Percentiles rank a stretch among this genome's conserved stretches.
Conservation (phyloP, 495 filamentous ascomycete species). For the Aspergillus steynii region DNA sequence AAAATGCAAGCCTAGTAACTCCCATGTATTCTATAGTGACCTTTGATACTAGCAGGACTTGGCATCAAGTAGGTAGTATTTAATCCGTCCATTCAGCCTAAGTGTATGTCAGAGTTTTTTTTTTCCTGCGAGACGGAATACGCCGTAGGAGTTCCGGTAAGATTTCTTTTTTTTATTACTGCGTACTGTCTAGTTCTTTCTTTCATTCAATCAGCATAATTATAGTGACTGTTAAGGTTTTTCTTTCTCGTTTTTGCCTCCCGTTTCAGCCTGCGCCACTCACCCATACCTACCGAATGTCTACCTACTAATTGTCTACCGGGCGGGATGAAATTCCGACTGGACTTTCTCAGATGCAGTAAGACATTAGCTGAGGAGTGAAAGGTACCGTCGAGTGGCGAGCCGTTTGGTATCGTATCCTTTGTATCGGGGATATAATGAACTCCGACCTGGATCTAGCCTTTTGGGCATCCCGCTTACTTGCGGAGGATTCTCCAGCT, state of each 20-base stretch:
- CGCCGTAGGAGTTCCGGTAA: too few species aligned
- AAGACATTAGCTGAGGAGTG: too few species aligned
- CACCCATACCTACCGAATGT: not conserved
- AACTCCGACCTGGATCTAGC: not conserved
- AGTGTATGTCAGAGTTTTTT: not conserved
- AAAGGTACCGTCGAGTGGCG: not conserved
- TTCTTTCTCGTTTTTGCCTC: not conserved
- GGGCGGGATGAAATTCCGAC: not conserved
- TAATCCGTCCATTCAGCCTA: not conserved
- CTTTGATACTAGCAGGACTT: too few species aligned
- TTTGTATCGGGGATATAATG: not conserved
- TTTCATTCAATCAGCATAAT: too few species aligned
- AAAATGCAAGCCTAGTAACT: too few species aligned
- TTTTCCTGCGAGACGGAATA: too few species aligned
- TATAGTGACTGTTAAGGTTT: not conserved
- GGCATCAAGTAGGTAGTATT: too few species aligned
- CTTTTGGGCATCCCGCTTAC: too few species aligned
- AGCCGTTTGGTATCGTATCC: not conserved
- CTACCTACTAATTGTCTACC: not conserved
- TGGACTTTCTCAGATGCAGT: not conserved
- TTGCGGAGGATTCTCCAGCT: too few species aligned
- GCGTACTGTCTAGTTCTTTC: not conserved
- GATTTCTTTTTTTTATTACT: too few species aligned
- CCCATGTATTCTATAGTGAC: too few species aligned
- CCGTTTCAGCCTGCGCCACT: not conserved